Conservation (phyloP, 1,284 basidiomycete species). For the Puccinia polysora region DNA sequence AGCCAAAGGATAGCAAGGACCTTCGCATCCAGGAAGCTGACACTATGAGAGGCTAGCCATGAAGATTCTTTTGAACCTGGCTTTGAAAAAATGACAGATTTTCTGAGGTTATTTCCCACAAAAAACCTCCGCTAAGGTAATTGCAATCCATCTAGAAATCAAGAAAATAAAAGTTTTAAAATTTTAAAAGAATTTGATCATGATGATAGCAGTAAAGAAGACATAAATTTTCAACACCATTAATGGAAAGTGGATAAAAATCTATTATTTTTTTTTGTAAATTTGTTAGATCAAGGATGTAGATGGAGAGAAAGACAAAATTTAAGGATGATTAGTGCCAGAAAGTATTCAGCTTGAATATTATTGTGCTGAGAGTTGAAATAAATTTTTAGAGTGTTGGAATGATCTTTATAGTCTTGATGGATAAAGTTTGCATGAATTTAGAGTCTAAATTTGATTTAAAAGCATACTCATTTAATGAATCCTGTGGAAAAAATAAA, state of each 20-base stretch:
- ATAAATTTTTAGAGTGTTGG: too few species aligned
- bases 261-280: background rate
- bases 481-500: too few species aligned
- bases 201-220: background rate
- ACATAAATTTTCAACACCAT: conserved; percentile 17
- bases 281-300: background rate
- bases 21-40: too few species aligned
- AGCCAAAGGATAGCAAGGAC: too few species aligned
- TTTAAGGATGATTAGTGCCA: background rate
- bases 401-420: too few species aligned
- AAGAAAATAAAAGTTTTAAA: conserved; percentile 9
- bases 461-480: too few species aligned
- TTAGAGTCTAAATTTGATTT: too few species aligned
- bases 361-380: too few species aligned
- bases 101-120: conserved; percentile 47
- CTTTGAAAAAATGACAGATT: conserved; percentile 47
- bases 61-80: conserved; percentile 48
- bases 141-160: conserved; percentile 46
- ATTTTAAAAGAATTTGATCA: background rate
- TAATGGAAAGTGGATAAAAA: conserved; percentile 26
- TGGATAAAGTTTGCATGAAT: too few species aligned
- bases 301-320: background rate
- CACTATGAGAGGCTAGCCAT: conserved; percentile 49
- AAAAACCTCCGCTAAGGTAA: conserved; percentile 47
- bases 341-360: too few species aligned